Percentiles rank a stretch among this genome's conserved stretches.
phyloP scores from a whole-genome alignment of 202 grass and related monocot genomes.

The Setaria italica region DNA sequence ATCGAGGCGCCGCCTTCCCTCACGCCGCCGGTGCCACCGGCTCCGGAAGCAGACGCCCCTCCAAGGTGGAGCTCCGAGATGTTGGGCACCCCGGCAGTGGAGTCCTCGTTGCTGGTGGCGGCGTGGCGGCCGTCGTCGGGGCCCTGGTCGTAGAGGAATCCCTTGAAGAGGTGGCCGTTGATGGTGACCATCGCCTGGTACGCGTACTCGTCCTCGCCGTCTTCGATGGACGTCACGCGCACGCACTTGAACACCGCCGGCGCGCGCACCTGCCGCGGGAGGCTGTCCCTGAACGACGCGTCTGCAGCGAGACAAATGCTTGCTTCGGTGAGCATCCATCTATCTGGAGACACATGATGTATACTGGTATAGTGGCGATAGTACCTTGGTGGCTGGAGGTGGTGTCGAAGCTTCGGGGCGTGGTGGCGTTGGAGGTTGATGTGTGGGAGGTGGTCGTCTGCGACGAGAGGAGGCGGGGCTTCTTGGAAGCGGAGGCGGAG shows the following conservation, averaged over 20 bases:
- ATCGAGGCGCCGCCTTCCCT: slow-evolving; percentile 47
- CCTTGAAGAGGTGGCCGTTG: slow-evolving; percentile 97
- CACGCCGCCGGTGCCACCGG: slow-evolving; percentile 11
- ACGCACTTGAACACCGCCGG: slow-evolving; percentile 98
- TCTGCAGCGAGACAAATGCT: slow-evolving; percentile 37
- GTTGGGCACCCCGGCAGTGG: slow-evolving; percentile 63
- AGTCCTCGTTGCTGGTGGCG: slow-evolving; percentile 66
- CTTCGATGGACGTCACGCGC: slow-evolving; percentile 94
- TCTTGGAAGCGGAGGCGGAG: slow-evolving; percentile 59
- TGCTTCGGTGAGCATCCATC: too few relatives aligned
- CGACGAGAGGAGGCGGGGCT: slow-evolving; percentile 74
- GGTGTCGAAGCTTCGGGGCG: slow-evolving; percentile 91
- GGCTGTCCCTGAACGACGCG: slow-evolving; percentile 59
- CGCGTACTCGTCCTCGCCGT: slow-evolving; percentile 95
- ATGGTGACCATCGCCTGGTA: slow-evolving; percentile 94
- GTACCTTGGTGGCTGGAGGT: slow-evolving; percentile 95
- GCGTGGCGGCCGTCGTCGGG: slow-evolving; percentile 72
- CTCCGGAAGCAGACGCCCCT: slow-evolving; percentile 40
- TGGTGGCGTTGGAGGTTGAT: slow-evolving; percentile 92
- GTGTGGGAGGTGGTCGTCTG: slow-evolving; percentile 90
- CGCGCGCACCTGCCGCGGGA: slow-evolving; percentile 83
- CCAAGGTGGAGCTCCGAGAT: slow-evolving; percentile 95
- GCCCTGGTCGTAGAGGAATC: slow-evolving; percentile 99
- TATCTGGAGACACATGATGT: too few relatives aligned
- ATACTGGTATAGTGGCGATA: too few relatives aligned